Evolutionary conservation across 2,329 filamentous ascomycete species (phyloP).

Genomic region (Venturia nashicola): DNA sequence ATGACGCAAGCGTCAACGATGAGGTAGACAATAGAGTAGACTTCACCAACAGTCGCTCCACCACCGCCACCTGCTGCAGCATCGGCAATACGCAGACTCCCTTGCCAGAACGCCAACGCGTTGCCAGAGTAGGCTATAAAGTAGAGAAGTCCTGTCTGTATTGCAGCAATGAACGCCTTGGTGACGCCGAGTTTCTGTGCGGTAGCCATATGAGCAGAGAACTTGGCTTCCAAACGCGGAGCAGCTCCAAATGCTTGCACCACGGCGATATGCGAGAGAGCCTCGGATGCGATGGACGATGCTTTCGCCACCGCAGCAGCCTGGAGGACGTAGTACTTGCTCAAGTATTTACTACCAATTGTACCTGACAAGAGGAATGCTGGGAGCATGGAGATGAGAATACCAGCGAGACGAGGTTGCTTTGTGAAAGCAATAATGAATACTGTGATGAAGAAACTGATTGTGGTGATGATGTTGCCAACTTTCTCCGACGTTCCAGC

Average conservation of each 20-base stretch:
- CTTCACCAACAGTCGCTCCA: slow-evolving; percentile 26
- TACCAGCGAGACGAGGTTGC: slow-evolving; percentile 48
- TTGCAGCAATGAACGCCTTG: slow-evolving; percentile 44
- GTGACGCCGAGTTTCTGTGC: slow-evolving; percentile 43
- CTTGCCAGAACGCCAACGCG: slow-evolving; percentile 56
- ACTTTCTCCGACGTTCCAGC: slow-evolving; percentile 60
- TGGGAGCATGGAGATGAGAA: slow-evolving; percentile 50
- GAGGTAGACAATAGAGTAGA: neutral
- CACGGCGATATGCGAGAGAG: slow-evolving; percentile 46
- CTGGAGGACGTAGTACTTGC: slow-evolving; percentile 39
- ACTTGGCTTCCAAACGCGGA: slow-evolving; percentile 46
- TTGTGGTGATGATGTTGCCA: slow-evolving; percentile 48
- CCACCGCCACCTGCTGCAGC: slow-evolving; percentile 22
- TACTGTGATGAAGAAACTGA: slow-evolving; percentile 55
- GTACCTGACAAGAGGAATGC: slow-evolving; percentile 49
- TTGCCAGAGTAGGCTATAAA: slow-evolving; percentile 58
- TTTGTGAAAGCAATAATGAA: slow-evolving; percentile 58
- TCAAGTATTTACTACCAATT: slow-evolving; percentile 41
- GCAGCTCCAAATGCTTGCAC: slow-evolving; percentile 54
- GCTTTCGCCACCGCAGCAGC: slow-evolving; percentile 43
- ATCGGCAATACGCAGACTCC: slow-evolving; percentile 41
- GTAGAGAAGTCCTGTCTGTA: slow-evolving; percentile 50
- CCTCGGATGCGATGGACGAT: slow-evolving; percentile 51
- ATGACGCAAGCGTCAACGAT: slow-evolving; percentile 28
- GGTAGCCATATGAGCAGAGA: slow-evolving; percentile 38